Evolutionary conservation across 495 filamentous ascomycete species (phyloP), one percentile per base, ranked within the genome.

Genomic region (Penicillium atrosanguineum): DNA sequence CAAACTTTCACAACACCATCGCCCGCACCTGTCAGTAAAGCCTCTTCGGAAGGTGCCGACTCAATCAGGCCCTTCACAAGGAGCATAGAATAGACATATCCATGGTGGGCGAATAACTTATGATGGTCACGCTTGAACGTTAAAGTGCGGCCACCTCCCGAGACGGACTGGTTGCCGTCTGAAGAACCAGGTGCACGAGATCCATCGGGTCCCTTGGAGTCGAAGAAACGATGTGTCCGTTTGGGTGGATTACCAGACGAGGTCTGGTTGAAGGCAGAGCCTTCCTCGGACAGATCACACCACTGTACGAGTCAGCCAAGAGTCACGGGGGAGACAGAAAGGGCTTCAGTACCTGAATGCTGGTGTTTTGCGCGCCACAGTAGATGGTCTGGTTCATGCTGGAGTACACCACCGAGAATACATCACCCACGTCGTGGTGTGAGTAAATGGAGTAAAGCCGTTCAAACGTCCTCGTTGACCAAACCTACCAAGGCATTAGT

Each of bases 51-150:
- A 0, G 82, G 74, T 2, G 84, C 81, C 0, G 83, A 83, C 36
- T 83, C 73, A 6, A 87, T 72, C 11, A 85, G 65, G 0, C 85
- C 87, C 40, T 79, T 82, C 3, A 89, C 84, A 2, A 97, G 74
- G 0, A 90, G 77, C 93, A 97, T 96, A 59, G 90, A 95, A 61
- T 97, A 96, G 0, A 97, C 82, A 69, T 96, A 97, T 14, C 94
- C 94, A 69, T 83, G 94, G 62, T 98, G 94, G 0, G 94, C 90
- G 65, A 95, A 98, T 44, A 95, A 85, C 43, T 79, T 81, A 49
- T 96, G 88, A 52, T 95, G 83, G 14, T 87, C 78, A 23, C 85
- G 83, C 61, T 91, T 89, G 62, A 96, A 92, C 62, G 95, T 91
- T 14, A 97, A 76, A 9, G 86, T 61, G 79, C 84, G 62, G 68